These are phyloP conservation scores for Suillus subaureus DNA, from an alignment of 768 basidiomycete species.

Conservation along the genomic window DNA sequence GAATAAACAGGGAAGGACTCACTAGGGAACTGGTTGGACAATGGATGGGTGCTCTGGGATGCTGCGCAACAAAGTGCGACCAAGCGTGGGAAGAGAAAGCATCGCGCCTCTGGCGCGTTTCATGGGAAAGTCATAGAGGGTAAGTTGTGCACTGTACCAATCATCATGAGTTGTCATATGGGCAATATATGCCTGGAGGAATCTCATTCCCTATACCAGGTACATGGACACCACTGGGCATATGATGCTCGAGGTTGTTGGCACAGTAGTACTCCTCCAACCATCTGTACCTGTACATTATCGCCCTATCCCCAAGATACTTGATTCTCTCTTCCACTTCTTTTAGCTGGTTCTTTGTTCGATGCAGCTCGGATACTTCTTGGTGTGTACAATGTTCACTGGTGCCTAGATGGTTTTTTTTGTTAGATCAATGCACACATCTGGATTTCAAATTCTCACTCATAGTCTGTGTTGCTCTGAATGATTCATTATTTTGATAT, in stretches of 20 bases:
- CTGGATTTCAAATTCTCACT: background rate
- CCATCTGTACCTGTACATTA: background rate
- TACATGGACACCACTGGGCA: background rate
- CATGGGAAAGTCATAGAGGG: too few relatives aligned
- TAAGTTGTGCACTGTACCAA: too few relatives aligned
- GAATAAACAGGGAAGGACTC: too few relatives aligned
- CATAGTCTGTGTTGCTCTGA: background rate
- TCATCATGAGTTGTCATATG: too few relatives aligned
- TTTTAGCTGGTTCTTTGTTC: background rate
- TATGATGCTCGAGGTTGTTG: background rate
- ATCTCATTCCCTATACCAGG: background rate
- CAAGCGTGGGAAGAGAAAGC: too few relatives aligned
- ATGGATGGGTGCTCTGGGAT: too few relatives aligned
- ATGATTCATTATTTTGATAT: background rate
- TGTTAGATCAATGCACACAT: background rate
- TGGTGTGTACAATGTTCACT: background rate
- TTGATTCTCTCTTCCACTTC: background rate
- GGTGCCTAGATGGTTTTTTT: background rate
- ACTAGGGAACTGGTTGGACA: too few relatives aligned
- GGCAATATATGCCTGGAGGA: too few relatives aligned
- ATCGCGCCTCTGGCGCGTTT: too few relatives aligned
- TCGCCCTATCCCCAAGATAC: background rate
- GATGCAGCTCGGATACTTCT: background rate
- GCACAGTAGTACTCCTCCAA: background rate
- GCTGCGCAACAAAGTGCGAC: too few relatives aligned